A percentile compares a stretch with the other conserved stretches of the same genome.
phyloP scores from a whole-genome alignment of 179 eudicot genomes.

The Heliamphora pulchella region DNA sequence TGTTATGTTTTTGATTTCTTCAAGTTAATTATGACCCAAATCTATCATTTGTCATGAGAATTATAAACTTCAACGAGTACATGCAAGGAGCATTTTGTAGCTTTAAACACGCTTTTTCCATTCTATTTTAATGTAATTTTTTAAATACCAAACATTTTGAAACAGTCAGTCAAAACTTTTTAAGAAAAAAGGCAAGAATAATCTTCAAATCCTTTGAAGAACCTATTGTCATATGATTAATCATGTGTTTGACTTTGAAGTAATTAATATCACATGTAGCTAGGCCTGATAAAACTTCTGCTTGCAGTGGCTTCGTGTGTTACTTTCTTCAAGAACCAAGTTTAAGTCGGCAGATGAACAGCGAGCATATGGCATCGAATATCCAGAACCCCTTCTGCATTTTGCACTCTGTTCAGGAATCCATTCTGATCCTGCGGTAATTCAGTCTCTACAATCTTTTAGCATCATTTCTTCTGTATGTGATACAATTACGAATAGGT shows the following conservation, averaged over 20 bases:
- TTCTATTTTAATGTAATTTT: not conserved
- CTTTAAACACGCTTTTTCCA: not conserved
- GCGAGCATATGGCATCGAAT: slow-evolving; percentile 67
- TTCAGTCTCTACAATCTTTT: slow-evolving; percentile 15
- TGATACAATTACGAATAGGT: not conserved
- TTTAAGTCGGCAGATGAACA: slow-evolving; percentile 61
- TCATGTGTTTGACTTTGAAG: not conserved
- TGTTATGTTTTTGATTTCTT: not conserved
- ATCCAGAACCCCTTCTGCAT: slow-evolving; percentile 82
- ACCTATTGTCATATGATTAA: not conserved
- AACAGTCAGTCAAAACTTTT: not conserved
- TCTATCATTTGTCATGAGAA: not conserved
- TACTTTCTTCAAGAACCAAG: slow-evolving; percentile 67
- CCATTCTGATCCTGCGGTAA: slow-evolving; percentile 98
- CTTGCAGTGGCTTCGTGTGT: slow-evolving; percentile 74
- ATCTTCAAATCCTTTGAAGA: not conserved
- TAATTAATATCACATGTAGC: not conserved
- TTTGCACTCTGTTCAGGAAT: slow-evolving; percentile 86
- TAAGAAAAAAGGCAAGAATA: not conserved
- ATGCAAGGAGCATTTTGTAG: not conserved
- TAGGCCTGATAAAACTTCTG: slow-evolving; percentile 4
- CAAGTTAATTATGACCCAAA: not conserved
- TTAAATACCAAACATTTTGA: not conserved
- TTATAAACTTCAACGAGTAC: no score
- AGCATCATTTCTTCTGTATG: not conserved